phyloP scores from a whole-genome alignment of 192 early-diverging fungal species.

The Coemansia sp. region DNA sequence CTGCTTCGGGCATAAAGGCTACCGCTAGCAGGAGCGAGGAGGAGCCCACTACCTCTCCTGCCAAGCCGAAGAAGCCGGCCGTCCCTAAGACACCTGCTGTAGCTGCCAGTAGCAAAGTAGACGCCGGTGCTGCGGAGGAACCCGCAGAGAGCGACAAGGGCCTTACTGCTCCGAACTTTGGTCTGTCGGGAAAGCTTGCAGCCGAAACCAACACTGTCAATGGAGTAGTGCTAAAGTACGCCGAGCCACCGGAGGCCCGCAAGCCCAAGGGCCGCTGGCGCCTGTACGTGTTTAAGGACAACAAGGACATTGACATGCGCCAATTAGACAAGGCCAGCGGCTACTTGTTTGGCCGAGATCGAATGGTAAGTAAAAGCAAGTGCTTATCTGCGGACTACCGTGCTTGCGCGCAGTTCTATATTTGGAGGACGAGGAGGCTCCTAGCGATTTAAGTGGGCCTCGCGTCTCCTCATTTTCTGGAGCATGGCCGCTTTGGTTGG shows the following conservation, averaged over 20 bases:
- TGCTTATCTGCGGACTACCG: background rate
- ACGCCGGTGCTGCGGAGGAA: background rate
- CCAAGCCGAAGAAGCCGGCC: background rate
- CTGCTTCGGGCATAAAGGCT: background rate
- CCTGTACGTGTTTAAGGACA: slow-evolving; percentile 92
- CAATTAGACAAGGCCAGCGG: slow-evolving; percentile 84
- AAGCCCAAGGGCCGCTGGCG: slow-evolving; percentile 74
- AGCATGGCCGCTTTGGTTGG: background rate
- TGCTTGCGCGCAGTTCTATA: background rate
- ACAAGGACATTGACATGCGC: slow-evolving; percentile 82
- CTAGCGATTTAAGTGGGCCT: background rate
- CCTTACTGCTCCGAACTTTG: slow-evolving; percentile 68
- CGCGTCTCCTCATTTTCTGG: slow-evolving; percentile 4
- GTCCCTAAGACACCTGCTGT: background rate
- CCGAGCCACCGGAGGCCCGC: slow-evolving; percentile 87
- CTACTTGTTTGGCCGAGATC: slow-evolving; percentile 84
- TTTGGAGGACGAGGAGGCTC: background rate
- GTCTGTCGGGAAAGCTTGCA: slow-evolving; percentile 80
- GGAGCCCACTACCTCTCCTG: background rate
- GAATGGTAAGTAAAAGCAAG: slow-evolving; percentile 54
- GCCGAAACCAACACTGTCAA: slow-evolving; percentile 86
- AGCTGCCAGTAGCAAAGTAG: background rate
- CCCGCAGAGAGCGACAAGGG: slow-evolving; percentile 6
- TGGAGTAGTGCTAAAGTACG: slow-evolving; percentile 87
- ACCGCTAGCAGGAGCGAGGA: background rate